Percentiles rank a stretch among this genome's conserved stretches.
Evolutionary conservation across 352 stramenopile genomes (phyloP).

Genomic region (Globisporangium rhizosaccharum): DNA sequence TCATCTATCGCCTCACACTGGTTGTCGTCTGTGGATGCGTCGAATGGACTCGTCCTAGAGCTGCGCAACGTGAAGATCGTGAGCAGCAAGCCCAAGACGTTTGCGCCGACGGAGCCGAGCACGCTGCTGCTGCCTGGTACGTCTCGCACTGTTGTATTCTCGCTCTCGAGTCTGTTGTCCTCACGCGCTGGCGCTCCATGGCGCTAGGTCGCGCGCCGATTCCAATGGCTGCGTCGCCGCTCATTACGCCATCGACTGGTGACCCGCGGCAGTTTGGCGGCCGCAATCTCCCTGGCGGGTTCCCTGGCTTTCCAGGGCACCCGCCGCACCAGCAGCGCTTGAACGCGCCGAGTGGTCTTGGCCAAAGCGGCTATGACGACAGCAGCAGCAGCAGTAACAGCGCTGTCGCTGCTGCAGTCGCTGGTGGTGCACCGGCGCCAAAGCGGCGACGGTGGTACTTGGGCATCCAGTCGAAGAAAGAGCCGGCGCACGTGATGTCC

Average conservation of each 20-base stretch:
- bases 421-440: constrained; percentile 24
- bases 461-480: constrained; percentile 99
- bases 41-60: constrained; percentile 24
- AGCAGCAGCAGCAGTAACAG: constrained; percentile 1
- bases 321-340: constrained; percentile 6
- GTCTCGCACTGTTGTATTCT: not conserved
- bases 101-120: constrained; percentile 53
- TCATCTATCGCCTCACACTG: not conserved
- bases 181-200: not conserved
- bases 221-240: constrained; percentile 73
- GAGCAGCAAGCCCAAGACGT: constrained; percentile 76
- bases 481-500: constrained; percentile 98
- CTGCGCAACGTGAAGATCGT: constrained; percentile 62
- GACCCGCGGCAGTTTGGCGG: constrained; percentile 68
- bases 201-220: constrained; percentile 54
- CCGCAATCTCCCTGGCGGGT: constrained; percentile 21
- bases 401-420: not conserved
- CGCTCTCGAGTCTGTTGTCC: not conserved
- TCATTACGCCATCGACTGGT: constrained; percentile 53
- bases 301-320: constrained; percentile 8
- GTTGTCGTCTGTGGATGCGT: not conserved
- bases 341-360: constrained; percentile 9
- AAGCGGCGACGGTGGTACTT: constrained; percentile 96
- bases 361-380: constrained; percentile 32
- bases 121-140: constrained; percentile 61